Percentiles rank a stretch among this genome's conserved stretches.
phyloP scores from a whole-genome alignment of 345 rosid species.

The Garcia nutans region DNA sequence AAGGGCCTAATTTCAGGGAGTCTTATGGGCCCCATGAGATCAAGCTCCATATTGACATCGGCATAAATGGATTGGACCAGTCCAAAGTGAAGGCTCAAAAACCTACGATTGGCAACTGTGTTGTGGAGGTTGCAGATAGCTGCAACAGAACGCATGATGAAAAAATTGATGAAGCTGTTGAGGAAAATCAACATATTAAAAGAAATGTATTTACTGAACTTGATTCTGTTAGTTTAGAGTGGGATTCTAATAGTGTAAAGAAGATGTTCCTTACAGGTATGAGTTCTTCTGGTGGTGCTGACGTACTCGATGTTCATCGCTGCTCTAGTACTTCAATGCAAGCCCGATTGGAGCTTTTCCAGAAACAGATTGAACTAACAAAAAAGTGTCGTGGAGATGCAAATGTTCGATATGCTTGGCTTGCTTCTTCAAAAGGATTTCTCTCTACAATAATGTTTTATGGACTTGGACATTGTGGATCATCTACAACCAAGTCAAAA shows the following conservation, averaged over 20 bases:
- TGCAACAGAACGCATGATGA: conserved; percentile 41
- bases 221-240: conserved; percentile 20
- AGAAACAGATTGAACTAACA: conserved; percentile 71
- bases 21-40: conserved; percentile 52
- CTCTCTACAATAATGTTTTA: conserved; percentile 42
- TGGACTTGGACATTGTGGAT: conserved; percentile 71
- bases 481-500: conserved; percentile 45
- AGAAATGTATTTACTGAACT: conserved; percentile 4
- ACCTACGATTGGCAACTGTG: conserved; percentile 18
- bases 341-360: conserved; percentile 65
- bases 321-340: conserved; percentile 45
- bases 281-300: conserved; percentile 41
- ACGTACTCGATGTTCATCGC: conserved; percentile 41
- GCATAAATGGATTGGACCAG: conserved; percentile 50
- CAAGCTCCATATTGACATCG: conserved; percentile 84
- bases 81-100: conserved; percentile 47
- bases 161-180: conserved; percentile 37
- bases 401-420: conserved; percentile 86
- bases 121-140: conserved; percentile 49
- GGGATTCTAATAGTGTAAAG: conserved; percentile 45
- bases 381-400: conserved; percentile 72
- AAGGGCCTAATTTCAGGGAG: conserved; percentile 22
- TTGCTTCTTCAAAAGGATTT: conserved; percentile 56
- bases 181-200: conserved; percentile 32
- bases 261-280: conserved; percentile 56